Percentiles rank a stretch among this genome's conserved stretches.
Conservation (phyloP, 163 green algal species). For the Volvox carteri region DNA sequence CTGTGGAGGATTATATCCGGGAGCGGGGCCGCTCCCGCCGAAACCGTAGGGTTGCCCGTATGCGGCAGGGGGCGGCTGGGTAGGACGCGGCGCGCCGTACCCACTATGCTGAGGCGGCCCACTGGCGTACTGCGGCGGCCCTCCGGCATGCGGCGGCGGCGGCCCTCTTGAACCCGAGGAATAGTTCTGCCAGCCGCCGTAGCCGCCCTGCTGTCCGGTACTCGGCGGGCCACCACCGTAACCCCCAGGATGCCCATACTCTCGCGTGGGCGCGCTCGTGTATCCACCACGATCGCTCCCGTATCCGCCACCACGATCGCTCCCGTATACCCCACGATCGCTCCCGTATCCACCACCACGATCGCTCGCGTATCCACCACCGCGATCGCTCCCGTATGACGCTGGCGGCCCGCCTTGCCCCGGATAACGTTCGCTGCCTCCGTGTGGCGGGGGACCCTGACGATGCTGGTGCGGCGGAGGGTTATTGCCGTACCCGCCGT, state of each 20-base stretch:
- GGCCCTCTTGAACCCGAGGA: not conserved
- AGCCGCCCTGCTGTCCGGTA: not conserved
- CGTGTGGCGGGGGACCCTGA: not conserved
- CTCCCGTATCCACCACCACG: not conserved
- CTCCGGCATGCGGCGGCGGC: not conserved
- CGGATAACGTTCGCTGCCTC: not conserved
- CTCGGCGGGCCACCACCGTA: not conserved
- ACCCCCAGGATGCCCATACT: not conserved
- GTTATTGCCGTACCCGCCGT: not conserved
- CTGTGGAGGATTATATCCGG: not conserved
- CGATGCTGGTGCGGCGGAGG: not conserved
- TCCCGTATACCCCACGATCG: constrained; percentile 8
- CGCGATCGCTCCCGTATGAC: not conserved
- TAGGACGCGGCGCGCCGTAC: constrained; percentile 2
- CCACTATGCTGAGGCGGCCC: not conserved
- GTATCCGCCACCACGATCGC: not conserved
- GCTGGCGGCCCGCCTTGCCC: not conserved
- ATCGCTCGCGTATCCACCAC: not conserved
- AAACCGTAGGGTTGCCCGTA: not conserved
- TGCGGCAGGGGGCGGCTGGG: not conserved
- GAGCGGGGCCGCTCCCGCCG: too few relatives aligned
- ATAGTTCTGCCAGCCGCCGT: not conserved
- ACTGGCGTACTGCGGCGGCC: not conserved
- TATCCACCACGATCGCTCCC: not conserved
- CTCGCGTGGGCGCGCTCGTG: not conserved